Conservation (phyloP, 441 rosid genomes). For the Adansonia gregorii region DNA sequence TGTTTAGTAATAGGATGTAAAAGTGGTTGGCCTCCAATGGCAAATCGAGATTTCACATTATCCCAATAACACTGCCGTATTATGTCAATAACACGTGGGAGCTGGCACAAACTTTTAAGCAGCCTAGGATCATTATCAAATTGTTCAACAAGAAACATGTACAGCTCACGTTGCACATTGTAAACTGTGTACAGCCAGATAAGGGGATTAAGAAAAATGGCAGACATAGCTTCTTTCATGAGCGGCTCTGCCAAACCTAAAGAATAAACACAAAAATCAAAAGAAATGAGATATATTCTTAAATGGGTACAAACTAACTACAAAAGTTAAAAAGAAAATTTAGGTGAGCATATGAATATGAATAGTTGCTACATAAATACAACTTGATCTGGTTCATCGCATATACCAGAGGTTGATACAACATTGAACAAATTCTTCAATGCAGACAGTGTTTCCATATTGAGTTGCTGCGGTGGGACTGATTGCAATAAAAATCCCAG, state of each 20-base stretch:
- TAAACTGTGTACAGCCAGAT: conserved; percentile 85
- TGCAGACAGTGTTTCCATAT: conserved; percentile 91
- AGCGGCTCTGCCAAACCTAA: conserved; percentile 87
- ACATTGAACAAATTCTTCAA: conserved; percentile 86
- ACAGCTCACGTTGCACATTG: conserved; percentile 93
- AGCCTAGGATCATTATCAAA: conserved; percentile 89
- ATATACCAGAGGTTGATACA: conserved; percentile 76
- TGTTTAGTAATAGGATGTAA: conserved; percentile 67
- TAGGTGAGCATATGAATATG: conserved; percentile 19
- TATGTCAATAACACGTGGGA: conserved; percentile 84
- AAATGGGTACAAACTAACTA: not conserved
- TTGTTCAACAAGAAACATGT: conserved; percentile 93
- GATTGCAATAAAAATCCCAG: conserved; percentile 96
- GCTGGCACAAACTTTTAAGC: conserved; percentile 74
- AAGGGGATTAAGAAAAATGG: conserved; percentile 91
- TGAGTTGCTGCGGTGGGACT: conserved; percentile 88
- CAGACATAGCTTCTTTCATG: conserved; percentile 82
- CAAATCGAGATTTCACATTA: conserved; percentile 61
- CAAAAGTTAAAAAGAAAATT: conserved; percentile 23
- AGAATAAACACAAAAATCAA: conserved; percentile 26
- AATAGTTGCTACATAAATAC: conserved; percentile 23
- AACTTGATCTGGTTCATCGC: conserved; percentile 27
- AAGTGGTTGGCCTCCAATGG: conserved; percentile 84
- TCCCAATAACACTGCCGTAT: conserved; percentile 94
- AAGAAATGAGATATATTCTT: conserved; percentile 5